phyloP scores from a whole-genome alignment of 148 eudicot genomes.

The Chenopodium formosanum region DNA sequence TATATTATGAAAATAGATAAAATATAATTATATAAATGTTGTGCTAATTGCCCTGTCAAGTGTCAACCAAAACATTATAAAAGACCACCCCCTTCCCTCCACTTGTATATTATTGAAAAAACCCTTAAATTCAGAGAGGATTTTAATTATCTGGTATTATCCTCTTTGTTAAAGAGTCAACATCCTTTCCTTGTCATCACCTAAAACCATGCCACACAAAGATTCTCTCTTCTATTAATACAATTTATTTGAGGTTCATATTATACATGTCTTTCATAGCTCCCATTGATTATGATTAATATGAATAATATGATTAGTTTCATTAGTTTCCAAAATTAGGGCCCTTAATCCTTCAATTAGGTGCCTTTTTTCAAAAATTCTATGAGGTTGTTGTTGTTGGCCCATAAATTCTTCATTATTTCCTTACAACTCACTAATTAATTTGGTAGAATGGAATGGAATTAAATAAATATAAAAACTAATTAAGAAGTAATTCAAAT shows the following conservation, averaged over 20 bases:
- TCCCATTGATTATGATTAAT: background rate
- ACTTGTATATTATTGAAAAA: constrained; percentile 30
- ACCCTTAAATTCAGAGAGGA: constrained; percentile 38
- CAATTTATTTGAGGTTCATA: constrained; percentile 31
- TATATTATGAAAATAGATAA: background rate
- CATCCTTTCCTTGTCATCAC: constrained; percentile 78
- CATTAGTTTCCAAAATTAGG: constrained; percentile 16
- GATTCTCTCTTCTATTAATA: constrained; percentile 54
- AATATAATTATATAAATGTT: background rate
- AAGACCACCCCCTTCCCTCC: constrained; percentile 22
- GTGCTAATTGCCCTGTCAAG: constrained; percentile 37
- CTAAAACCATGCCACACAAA: constrained; percentile 55
- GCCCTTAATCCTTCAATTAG: constrained; percentile 21
- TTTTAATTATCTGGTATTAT: constrained; percentile 55
- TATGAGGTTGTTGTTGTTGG: constrained; percentile 25
- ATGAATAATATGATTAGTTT: constrained; percentile 9
- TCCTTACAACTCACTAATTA: background rate
- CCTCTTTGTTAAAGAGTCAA: constrained; percentile 70
- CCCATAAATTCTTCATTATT: background rate
- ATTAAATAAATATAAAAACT: background rate
- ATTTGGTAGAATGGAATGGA: background rate
- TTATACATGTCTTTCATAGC: background rate
- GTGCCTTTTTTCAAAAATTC: constrained; percentile 10
- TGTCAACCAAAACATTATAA: constrained; percentile 44
- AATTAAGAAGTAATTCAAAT: too few species aligned